These are phyloP conservation scores for Borealophlyctis nickersoniae DNA, from an alignment of 192 early-diverging fungal species.

Conservation along the genomic window DNA sequence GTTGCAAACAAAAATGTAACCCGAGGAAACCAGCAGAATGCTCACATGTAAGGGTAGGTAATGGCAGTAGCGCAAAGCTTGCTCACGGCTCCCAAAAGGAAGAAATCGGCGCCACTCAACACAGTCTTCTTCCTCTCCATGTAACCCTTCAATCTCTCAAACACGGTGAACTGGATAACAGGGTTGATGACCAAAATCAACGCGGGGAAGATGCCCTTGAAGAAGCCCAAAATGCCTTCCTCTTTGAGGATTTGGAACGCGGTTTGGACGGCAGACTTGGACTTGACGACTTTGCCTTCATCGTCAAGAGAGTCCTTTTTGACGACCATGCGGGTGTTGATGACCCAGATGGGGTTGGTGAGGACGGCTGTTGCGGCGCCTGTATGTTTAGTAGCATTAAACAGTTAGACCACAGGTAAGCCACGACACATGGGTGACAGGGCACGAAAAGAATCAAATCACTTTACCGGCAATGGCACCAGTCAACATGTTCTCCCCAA, in stretches of 20 bases:
- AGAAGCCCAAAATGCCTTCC: slow-evolving; percentile 85
- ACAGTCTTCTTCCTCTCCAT: slow-evolving; percentile 43
- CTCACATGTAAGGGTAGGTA: slow-evolving; percentile 97
- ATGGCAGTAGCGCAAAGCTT: slow-evolving; percentile 92
- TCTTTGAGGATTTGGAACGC: slow-evolving; percentile 80
- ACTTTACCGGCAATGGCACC: slow-evolving; percentile 78
- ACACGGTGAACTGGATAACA: slow-evolving; percentile 99
- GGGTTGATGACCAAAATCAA: slow-evolving; percentile 98
- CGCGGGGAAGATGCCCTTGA: slow-evolving; percentile 89
- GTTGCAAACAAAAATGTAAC: neutral
- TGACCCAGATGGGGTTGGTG: slow-evolving; percentile 99
- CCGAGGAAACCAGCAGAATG: neutral
- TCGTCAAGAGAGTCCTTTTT: slow-evolving; percentile 66
- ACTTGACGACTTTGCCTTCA: slow-evolving; percentile 39
- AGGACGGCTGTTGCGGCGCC: slow-evolving; percentile 74
- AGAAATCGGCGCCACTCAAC: slow-evolving; percentile 85
- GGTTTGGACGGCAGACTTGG: slow-evolving; percentile 44
- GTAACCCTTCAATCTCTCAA: slow-evolving; percentile 85
- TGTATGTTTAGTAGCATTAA: slow-evolving; percentile 9
- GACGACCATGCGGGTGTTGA: slow-evolving; percentile 89
- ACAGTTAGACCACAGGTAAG: neutral
- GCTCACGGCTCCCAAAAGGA: slow-evolving; percentile 90
- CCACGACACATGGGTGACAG: too few relatives aligned
- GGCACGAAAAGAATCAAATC: neutral
- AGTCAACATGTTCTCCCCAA: slow-evolving; percentile 87